Conservation (phyloP, 768 basidiomycete genomes). For the Trametes cubensis region DNA sequence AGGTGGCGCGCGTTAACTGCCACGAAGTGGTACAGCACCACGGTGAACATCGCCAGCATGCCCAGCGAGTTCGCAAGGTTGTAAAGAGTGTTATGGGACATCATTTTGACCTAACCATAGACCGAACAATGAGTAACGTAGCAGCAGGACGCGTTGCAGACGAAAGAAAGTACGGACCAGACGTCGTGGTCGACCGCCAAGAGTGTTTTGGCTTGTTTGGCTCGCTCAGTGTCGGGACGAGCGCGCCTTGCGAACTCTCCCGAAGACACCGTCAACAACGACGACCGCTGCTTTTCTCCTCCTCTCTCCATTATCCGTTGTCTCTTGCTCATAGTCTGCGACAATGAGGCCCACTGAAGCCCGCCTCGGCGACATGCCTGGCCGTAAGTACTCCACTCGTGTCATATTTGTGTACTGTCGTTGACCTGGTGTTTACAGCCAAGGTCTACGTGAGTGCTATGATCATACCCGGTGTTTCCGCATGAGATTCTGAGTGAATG, state of each 20-base stretch:
- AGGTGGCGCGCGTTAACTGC: slow-evolving; percentile 74
- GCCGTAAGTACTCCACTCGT: slow-evolving; percentile 54
- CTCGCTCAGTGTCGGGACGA: slow-evolving; percentile 18
- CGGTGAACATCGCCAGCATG: slow-evolving; percentile 81
- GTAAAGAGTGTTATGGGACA: slow-evolving; percentile 79
- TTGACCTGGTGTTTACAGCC: slow-evolving; percentile 46
- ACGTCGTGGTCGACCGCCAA: slow-evolving; percentile 26
- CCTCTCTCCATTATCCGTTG: neutral
- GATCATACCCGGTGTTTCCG: neutral
- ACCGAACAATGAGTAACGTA: neutral
- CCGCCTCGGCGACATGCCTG: slow-evolving; percentile 78
- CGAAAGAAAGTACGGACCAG: slow-evolving; percentile 13
- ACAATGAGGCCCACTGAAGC: slow-evolving; percentile 67
- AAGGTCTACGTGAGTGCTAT: slow-evolving; percentile 74
- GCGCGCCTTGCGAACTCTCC: slow-evolving; percentile 19
- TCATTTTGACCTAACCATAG: slow-evolving; percentile 52
- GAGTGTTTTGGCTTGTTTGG: slow-evolving; percentile 26
- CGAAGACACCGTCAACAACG: slow-evolving; percentile 17
- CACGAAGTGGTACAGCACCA: slow-evolving; percentile 89
- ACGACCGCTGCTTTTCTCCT: slow-evolving; percentile 8
- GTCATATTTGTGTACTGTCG: neutral
- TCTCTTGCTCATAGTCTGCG: slow-evolving; percentile 22
- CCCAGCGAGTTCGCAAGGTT: slow-evolving; percentile 83
- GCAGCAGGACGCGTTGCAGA: neutral
- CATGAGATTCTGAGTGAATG: neutral